These are phyloP conservation scores for Tolypocladium nubicola DNA, from an alignment of 2,329 filamentous ascomycete species.

Conservation along the genomic window DNA sequence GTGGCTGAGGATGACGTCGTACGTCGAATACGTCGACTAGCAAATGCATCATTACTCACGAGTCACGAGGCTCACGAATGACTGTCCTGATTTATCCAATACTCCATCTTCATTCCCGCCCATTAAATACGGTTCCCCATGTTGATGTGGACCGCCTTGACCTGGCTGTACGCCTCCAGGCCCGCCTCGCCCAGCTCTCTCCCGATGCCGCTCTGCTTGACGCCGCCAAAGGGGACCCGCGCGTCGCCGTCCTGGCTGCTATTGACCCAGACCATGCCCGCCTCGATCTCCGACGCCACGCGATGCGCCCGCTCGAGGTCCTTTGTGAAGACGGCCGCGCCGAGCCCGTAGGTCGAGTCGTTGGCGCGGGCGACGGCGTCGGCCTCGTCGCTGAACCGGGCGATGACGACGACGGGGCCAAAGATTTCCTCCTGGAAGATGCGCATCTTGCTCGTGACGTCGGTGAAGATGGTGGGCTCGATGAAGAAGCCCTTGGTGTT, in stretches of 20 bases:
- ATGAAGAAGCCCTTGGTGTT: slow-evolving; percentile 31
- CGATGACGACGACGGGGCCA: slow-evolving; percentile 31
- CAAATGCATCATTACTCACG: neutral
- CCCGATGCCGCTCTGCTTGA: slow-evolving; percentile 37
- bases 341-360: slow-evolving; percentile 50
- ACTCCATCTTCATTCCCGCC: too few species aligned
- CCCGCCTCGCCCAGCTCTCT: slow-evolving; percentile 34
- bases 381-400: slow-evolving; percentile 29
- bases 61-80: neutral
- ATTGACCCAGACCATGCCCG: slow-evolving; percentile 49
- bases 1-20: neutral
- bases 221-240: slow-evolving; percentile 33
- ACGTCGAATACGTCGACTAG: neutral
- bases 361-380: slow-evolving; percentile 33
- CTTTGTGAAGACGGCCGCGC: slow-evolving; percentile 50
- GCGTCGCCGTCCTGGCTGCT: slow-evolving; percentile 33
- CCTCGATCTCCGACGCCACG: slow-evolving; percentile 46
- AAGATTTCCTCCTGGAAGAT: slow-evolving; percentile 38
- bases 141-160: slow-evolving; percentile 35
- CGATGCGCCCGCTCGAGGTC: slow-evolving; percentile 40
- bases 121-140: slow-evolving; percentile 22
- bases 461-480: slow-evolving; percentile 33
- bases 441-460: slow-evolving; percentile 29
- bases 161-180: slow-evolving; percentile 31
- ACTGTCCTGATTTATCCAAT: neutral